Evolutionary conservation across 2,329 filamentous ascomycete species (phyloP), one percentile per base, ranked within the genome.

Genomic region (Blastomyces emzantsi): DNA sequence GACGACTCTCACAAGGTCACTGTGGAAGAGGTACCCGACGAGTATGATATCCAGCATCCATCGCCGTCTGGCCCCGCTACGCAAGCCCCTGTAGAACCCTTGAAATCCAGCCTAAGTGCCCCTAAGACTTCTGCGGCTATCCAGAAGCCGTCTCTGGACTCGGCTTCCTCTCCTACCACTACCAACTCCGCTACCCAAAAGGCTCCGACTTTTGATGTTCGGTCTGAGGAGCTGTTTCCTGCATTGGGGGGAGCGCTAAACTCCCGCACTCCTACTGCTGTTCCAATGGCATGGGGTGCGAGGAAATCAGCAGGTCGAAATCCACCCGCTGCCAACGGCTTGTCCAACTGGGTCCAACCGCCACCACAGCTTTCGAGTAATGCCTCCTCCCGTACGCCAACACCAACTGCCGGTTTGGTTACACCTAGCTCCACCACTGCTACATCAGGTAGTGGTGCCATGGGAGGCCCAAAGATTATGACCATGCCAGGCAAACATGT

Each of bases 191-290:
- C 73, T 41, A 66, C 72, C 11, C 72, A 72, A 65, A 75, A 73
- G 65, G 75, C 81, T 43, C 74, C 79, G 1, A 73, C 81, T 61
- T 79, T 97, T 66, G 90, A 97, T 76, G 92, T 90, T 25, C 84
- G 90, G 72, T 96, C 90, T 22, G 90, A 95, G 73, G 92, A 97
- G 77, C 81, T 90, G 65, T 99, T 99, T 82, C 94, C 94, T n/a
- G 87, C 92, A 70, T 85, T 99, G 57, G 93, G 92, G 62, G 83
- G 85, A 66, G 84, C 77, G 7, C 80, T 86, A 62, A 92, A 92
- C 77, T 80, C 86, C 43, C 77, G 79, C 67, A 77, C 78, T 22
- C 76, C 83, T 66, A 82, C 86, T 64, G 83, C 85, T 68, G 82
- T 86, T 64, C 82, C 87, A 57, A 86, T 88, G 56, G 86, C 90